Evolutionary conservation across 2,329 filamentous ascomycete species (phyloP).

Genomic region (Penicillium paneum): DNA sequence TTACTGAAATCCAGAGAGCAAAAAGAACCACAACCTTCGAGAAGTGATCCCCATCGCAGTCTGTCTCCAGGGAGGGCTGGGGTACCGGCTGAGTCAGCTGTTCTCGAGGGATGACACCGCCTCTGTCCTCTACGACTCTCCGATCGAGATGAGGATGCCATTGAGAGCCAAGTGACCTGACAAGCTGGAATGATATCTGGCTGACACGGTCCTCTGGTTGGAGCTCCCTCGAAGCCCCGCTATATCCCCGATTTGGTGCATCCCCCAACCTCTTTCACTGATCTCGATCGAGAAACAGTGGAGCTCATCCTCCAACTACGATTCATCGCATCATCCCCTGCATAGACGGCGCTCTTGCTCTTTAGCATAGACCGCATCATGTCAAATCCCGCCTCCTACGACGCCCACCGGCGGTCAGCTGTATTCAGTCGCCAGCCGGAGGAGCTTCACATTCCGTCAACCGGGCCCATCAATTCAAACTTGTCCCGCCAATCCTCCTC

Average conservation of each 20-base stretch:
- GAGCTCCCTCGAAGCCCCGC: conserved; percentile 43
- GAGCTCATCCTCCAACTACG: conserved; percentile 16
- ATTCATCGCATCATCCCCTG: conserved; percentile 14
- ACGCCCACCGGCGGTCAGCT: conserved; percentile 50
- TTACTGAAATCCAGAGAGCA: neutral
- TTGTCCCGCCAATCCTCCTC: conserved; percentile 41
- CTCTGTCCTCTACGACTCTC: conserved; percentile 4
- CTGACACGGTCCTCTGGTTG: conserved; percentile 39
- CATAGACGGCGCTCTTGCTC: conserved; percentile 11
- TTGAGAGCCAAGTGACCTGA: conserved; percentile 40
- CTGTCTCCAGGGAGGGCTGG: neutral
- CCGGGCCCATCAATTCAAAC: conserved; percentile 39
- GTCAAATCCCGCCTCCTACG: conserved; percentile 49
- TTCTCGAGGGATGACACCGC: conserved; percentile 3
- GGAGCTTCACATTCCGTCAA: conserved; percentile 54
- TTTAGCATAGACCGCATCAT: conserved; percentile 27
- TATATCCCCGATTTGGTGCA: conserved; percentile 21
- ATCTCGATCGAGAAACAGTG: conserved; percentile 10
- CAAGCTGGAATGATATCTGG: conserved; percentile 10
- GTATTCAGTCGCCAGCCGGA: conserved; percentile 51
- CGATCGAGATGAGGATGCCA: conserved; percentile 19
- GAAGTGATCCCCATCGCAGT: conserved; percentile 3
- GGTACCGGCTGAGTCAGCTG: conserved; percentile 7
- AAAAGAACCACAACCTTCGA: neutral
- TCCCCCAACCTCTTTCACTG: conserved; percentile 2